Base-by-base conservation (phyloP, 805 yeast species). In the Kuraishia piskuri region DNA sequence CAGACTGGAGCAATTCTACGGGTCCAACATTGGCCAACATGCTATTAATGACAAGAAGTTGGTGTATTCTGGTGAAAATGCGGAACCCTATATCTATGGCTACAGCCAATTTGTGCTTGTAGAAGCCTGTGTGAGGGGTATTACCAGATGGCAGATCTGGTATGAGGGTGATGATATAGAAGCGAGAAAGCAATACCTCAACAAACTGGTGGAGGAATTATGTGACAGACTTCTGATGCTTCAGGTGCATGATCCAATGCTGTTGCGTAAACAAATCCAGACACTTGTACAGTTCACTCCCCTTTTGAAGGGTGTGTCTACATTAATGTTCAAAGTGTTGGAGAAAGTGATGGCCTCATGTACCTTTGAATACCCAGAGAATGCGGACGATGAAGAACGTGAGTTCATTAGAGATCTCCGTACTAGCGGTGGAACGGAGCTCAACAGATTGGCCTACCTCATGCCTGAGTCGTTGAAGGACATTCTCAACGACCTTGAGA, bases 121-220 rank as follows among this genome's bases (percentile, higher is more conserved):
- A 24, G 98, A 92, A 67, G 86, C 96, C 37, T 86, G 95, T 59
- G 80, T 94, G 36, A 79, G 96, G 55, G 99, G 98, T 40, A 85
- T 95, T 22, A 84, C 94, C 12, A 80, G 99, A 63, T 95, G 99
- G 99, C 82, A 89, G 61, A 83, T 90, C 19, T 92, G 97, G 97
- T 90, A 89, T 61, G 77, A 69, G 37, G 81, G 82, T 6, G 77
- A 76, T 48, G 76, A 77, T 53, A 75, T 79, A 51, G 83, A 79
- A 40, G 70, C 72, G 44, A 72, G 81, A 14, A 84, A 83, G 51
- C 73, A 66, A 21, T 72, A 81, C 52, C 70, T 82, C 52, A 73
- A 72, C 49, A 76, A 77, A 51, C 71, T 79, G 49, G 82, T 86
- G 9, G 90, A 88, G 63, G 78, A 75, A 17, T 73, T 90, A 50